These are phyloP conservation scores for Mimosa bimucronata DNA, from an alignment of 306 rosid genomes.

Conservation along the genomic window DNA sequence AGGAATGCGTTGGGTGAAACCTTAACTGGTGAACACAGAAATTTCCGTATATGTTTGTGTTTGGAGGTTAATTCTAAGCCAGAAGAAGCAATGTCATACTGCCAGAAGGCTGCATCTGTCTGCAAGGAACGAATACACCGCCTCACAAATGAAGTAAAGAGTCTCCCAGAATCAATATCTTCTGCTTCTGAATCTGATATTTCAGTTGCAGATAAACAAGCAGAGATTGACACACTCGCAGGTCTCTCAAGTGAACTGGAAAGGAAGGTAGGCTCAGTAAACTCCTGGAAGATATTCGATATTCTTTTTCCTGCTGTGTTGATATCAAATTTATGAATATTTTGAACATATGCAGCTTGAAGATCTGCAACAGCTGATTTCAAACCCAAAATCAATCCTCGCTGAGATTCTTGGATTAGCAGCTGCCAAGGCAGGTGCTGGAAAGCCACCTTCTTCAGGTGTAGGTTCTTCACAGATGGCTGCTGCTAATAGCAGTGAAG, in stretches of 20 bases:
- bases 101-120: slow-evolving; percentile 79
- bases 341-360: slow-evolving; percentile 73
- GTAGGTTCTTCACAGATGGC: slow-evolving; percentile 67
- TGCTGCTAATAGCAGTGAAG: slow-evolving; percentile 59
- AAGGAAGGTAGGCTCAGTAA: slow-evolving; percentile 64
- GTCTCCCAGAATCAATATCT: slow-evolving; percentile 48
- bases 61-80: slow-evolving; percentile 81
- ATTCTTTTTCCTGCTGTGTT: slow-evolving; percentile 19
- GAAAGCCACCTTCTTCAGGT: slow-evolving; percentile 51
- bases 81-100: slow-evolving; percentile 75
- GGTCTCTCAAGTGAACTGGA: slow-evolving; percentile 86
- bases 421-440: slow-evolving; percentile 58
- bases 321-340: slow-evolving; percentile 6
- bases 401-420: slow-evolving; percentile 74
- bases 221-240: slow-evolving; percentile 80
- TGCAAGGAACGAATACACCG: slow-evolving; percentile 73
- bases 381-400: slow-evolving; percentile 77
- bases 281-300: neutral
- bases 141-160: slow-evolving; percentile 66
- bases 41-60: slow-evolving; percentile 90
- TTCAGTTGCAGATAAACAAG: slow-evolving; percentile 57
- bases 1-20: slow-evolving; percentile 24
- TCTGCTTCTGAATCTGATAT: slow-evolving; percentile 50
- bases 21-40: slow-evolving; percentile 69
- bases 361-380: slow-evolving; percentile 80